These are phyloP conservation scores for Podaxis sp. DNA, from an alignment of 768 basidiomycete genomes.

Conservation along the genomic window DNA sequence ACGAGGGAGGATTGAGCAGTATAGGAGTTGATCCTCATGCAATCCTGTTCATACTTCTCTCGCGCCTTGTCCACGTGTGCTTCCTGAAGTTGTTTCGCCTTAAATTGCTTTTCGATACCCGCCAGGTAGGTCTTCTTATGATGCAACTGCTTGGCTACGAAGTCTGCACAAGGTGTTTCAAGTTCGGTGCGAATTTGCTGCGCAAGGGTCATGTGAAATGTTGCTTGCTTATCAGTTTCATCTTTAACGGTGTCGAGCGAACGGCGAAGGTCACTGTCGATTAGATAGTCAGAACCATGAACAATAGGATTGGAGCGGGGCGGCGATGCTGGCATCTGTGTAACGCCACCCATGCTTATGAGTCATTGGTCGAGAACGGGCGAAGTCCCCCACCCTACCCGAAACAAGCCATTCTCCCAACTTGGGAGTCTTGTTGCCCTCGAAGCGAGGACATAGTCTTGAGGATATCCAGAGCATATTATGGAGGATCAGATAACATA, in stretches of 20 bases:
- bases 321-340: background rate
- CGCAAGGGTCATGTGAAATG: conserved; percentile 68
- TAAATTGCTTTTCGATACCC: conserved; percentile 86
- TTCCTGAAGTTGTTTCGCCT: conserved; percentile 84
- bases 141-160: conserved; percentile 60
- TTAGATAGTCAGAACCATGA: conserved; percentile 17
- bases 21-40: conserved; percentile 88
- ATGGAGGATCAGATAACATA: conserved; percentile 33
- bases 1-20: conserved; percentile 88
- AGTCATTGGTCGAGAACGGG: background rate
- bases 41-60: conserved; percentile 92
- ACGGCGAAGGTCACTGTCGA: conserved; percentile 69
- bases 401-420: background rate
- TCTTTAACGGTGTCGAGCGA: conserved; percentile 73
- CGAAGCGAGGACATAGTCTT: background rate
- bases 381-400: background rate
- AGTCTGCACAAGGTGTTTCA: conserved; percentile 58
- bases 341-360: background rate
- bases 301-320: background rate
- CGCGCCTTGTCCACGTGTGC: conserved; percentile 82
- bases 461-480: background rate
- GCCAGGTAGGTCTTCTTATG: conserved; percentile 72
- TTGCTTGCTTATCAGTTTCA: conserved; percentile 83
- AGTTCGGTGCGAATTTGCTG: conserved; percentile 72
- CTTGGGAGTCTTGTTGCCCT: background rate